A percentile compares a stretch with the other conserved stretches of the same genome.
Evolutionary conservation across 1,284 basidiomycete genomes (phyloP).

Genomic region (Gomphus bonarii): DNA sequence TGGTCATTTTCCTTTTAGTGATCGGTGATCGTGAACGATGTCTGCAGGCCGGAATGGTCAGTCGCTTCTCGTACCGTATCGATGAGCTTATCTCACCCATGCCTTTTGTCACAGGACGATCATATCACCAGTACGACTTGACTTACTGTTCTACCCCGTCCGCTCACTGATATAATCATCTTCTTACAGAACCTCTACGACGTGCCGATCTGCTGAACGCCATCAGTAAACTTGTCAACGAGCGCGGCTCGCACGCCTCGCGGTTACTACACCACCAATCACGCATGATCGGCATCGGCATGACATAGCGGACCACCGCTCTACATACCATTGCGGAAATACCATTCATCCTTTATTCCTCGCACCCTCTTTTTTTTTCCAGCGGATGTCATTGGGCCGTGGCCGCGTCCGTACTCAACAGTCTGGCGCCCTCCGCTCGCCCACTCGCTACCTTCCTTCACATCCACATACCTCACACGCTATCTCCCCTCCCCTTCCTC

Average conservation of each 20-base stretch:
- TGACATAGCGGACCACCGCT: background rate
- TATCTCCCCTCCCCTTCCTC: too few relatives aligned
- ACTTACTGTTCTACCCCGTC: background rate
- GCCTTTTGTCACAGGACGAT: conserved; percentile 33
- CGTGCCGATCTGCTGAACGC: conserved; percentile 67
- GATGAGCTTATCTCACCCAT: background rate
- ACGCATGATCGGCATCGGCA: background rate
- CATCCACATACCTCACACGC: too few relatives aligned
- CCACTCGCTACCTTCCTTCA: too few relatives aligned
- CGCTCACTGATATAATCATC: conserved; percentile 14
- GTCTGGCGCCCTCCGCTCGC: too few relatives aligned
- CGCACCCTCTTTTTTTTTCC: background rate
- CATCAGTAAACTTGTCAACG: conserved; percentile 54
- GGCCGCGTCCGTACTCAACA: too few relatives aligned
- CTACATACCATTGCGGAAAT: background rate
- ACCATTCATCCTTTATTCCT: too few relatives aligned
- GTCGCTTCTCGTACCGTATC: conserved; percentile 14
- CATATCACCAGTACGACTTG: conserved; percentile 61
- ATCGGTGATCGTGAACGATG: conserved; percentile 93
- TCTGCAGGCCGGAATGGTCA: conserved; percentile 79
- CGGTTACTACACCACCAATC: conserved; percentile 9
- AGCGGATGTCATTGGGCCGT: background rate
- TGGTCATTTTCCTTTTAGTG: conserved; percentile 38
- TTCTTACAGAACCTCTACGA: conserved; percentile 55
- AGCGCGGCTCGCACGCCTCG: conserved; percentile 9